phyloP scores from a whole-genome alignment of 495 filamentous ascomycete genomes.

The Aspergillus diversus region DNA sequence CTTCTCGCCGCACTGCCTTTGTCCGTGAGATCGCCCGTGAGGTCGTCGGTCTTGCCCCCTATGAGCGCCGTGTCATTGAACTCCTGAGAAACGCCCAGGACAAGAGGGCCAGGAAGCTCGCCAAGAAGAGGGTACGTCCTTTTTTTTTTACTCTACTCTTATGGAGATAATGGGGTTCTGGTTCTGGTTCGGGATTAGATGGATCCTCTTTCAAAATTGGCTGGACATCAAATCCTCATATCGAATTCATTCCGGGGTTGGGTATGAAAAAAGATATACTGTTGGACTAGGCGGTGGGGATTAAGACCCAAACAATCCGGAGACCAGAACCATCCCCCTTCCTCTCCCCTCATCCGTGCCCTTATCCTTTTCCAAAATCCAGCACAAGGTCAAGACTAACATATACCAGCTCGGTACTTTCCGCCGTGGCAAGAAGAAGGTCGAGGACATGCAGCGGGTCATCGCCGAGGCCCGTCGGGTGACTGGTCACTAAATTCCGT shows the following conservation, averaged over 20 bases:
- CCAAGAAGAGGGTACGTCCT: conserved; percentile 90
- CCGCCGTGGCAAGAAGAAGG: conserved; percentile 96
- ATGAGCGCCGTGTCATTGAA: conserved; percentile 98
- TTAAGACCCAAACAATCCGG: background rate
- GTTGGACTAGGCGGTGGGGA: conserved; percentile 3
- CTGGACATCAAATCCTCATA: no score
- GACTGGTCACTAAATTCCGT: conserved; percentile 69
- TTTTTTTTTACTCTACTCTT: background rate
- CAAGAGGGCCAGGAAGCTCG: conserved; percentile 98
- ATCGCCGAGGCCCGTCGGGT: conserved; percentile 91
- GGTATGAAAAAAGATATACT: background rate
- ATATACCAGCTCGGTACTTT: conserved; percentile 83
- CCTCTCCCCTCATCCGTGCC: background rate
- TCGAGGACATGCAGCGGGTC: conserved; percentile 95
- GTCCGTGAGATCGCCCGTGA: conserved; percentile 95
- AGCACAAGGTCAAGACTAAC: conserved; percentile 13
- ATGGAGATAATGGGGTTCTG: background rate
- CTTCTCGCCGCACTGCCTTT: conserved; percentile 91
- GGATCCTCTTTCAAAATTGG: no score
- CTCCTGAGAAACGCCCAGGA: conserved; percentile 98
- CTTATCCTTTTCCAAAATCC: background rate
- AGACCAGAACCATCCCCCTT: background rate
- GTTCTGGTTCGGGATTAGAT: no score
- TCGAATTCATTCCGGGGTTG: no score
- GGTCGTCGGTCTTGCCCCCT: conserved; percentile 88